Conservation (phyloP, 2,329 filamentous ascomycete species). For the Ceratocystis papillata region DNA sequence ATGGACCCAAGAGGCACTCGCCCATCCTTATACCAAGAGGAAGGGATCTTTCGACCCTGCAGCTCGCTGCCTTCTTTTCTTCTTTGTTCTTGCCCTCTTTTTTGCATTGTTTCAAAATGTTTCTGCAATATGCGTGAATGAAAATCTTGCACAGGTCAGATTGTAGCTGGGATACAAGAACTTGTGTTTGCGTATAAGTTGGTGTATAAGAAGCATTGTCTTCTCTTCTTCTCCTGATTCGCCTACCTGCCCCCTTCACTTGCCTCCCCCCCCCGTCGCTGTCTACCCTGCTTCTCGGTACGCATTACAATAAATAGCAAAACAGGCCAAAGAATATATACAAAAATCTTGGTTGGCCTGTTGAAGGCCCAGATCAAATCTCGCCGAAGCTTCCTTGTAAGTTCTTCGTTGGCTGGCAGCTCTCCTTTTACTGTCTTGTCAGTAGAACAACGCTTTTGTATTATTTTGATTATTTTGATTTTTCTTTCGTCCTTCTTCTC, state of each 20-base stretch:
- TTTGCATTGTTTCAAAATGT: background rate
- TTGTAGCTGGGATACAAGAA: background rate
- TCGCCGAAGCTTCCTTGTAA: constrained; percentile 1
- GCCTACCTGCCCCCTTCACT: background rate
- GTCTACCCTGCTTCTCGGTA: background rate
- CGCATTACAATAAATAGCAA: background rate
- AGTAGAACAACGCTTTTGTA: background rate
- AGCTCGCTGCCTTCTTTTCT: background rate
- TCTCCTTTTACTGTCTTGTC: constrained; percentile 5
- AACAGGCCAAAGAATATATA: background rate
- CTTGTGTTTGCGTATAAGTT: background rate
- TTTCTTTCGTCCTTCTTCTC: background rate
- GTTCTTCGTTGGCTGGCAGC: constrained; percentile 4
- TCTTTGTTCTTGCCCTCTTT: background rate
- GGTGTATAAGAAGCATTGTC: background rate
- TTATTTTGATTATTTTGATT: background rate
- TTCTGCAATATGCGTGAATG: background rate
- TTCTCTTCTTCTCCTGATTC: background rate
- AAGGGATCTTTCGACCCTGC: background rate
- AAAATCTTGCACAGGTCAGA: background rate
- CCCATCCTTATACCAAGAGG: background rate
- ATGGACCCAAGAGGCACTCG: background rate
- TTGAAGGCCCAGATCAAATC: background rate
- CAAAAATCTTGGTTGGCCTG: background rate
- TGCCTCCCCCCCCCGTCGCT: background rate